Evolutionary conservation across 1,284 basidiomycete species (phyloP).

Genomic region (Phellopilus nigrolimitatus): DNA sequence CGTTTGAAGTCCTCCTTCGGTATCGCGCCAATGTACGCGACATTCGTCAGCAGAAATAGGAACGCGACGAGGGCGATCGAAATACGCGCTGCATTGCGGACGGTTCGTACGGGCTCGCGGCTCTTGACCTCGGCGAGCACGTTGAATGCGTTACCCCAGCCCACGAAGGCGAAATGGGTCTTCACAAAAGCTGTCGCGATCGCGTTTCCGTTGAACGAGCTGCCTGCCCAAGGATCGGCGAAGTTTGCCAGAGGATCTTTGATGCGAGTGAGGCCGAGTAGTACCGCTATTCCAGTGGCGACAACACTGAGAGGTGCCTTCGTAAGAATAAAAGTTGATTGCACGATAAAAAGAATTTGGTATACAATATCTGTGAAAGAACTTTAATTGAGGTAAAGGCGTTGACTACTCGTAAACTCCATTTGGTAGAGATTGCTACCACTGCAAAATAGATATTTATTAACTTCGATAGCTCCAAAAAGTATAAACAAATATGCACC

Average conservation of each 20-base stretch:
- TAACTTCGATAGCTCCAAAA: background rate
- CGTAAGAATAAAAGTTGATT: background rate
- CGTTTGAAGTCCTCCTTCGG: constrained; percentile 39
- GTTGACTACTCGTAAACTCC: constrained; percentile 28
- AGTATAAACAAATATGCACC: constrained; percentile 17
- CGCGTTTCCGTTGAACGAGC: constrained; percentile 36
- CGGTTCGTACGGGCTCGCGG: constrained; percentile 35
- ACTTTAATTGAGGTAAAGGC: constrained; percentile 28
- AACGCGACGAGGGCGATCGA: constrained; percentile 39
- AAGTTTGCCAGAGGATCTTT: constrained; percentile 46
- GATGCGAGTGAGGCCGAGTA: constrained; percentile 42
- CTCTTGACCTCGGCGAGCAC: constrained; percentile 39
- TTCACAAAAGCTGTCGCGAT: constrained; percentile 43
- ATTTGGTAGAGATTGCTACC: constrained; percentile 31
- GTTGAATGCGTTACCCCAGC: constrained; percentile 43
- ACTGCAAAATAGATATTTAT: constrained; percentile 16
- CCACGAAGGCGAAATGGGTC: constrained; percentile 41
- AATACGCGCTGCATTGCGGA: constrained; percentile 41
- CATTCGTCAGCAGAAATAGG: constrained; percentile 43
- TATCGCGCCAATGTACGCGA: constrained; percentile 37
- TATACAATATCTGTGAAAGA: constrained; percentile 28
- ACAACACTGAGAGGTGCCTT: constrained; percentile 31
- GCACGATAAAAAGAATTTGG: constrained; percentile 9
- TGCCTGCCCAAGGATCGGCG: constrained; percentile 41
- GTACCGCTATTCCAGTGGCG: constrained; percentile 43